These are phyloP conservation scores for Eustoma russellianum DNA, from an alignment of 257 asterid genomes.

Conservation along the genomic window DNA sequence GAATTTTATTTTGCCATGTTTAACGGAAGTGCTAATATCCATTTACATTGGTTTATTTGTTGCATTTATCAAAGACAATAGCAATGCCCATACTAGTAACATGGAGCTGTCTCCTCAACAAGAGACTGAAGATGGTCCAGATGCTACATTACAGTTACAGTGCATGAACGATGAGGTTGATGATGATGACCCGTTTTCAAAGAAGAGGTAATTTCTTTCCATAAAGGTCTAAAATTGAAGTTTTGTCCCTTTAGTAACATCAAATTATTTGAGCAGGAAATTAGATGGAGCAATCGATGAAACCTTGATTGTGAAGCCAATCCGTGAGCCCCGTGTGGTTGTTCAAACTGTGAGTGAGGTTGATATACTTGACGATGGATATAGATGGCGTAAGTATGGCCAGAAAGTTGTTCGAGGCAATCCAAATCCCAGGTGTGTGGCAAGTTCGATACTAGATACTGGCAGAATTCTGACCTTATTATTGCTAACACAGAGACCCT, in stretches of 20 bases:
- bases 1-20: background rate
- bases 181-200: constrained; percentile 59
- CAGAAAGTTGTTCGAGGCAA: constrained; percentile 95
- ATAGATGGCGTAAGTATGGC: constrained; percentile 95
- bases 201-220: constrained; percentile 48
- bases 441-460: background rate
- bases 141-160: constrained; percentile 43
- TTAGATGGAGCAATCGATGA: constrained; percentile 61
- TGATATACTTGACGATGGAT: constrained; percentile 90
- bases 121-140: constrained; percentile 48
- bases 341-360: constrained; percentile 96
- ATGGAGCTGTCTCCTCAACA: constrained; percentile 61
- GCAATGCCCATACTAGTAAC: constrained; percentile 18
- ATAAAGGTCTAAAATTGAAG: constrained; percentile 2
- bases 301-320: constrained; percentile 67
- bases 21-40: background rate
- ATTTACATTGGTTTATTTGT: constrained; percentile 6
- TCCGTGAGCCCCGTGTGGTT: constrained; percentile 86
- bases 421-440: constrained; percentile 81
- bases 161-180: constrained; percentile 48
- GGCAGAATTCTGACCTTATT: no score
- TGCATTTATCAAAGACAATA: constrained; percentile 41
- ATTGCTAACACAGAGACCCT: no score
- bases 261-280: constrained; percentile 41
- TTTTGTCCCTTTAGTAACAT: constrained; percentile 6